Evolutionary conservation across 2,329 filamentous ascomycete genomes (phyloP).

Genomic region (Aureobasidium leucospermi): DNA sequence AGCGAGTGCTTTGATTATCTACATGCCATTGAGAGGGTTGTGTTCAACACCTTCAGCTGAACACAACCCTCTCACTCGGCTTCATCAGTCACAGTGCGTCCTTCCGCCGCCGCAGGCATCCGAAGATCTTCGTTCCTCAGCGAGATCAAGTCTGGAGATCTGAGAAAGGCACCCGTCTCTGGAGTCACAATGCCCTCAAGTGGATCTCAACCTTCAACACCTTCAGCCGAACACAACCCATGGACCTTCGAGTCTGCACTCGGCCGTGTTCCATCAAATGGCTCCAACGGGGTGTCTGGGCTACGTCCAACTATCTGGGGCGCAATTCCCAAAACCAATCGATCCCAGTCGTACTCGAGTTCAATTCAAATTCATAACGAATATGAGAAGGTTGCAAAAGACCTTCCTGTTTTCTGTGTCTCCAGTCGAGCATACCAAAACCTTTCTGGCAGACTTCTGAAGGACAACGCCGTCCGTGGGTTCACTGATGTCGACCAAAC

Average conservation of each 20-base stretch:
- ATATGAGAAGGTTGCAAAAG: slow-evolving; percentile 49
- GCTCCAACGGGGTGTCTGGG: slow-evolving; percentile 1
- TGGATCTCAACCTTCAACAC: slow-evolving; percentile 71
- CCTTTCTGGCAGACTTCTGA: slow-evolving; percentile 46
- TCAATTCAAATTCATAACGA: slow-evolving; percentile 26
- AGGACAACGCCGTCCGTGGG: slow-evolving; percentile 46
- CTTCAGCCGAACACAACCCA: slow-evolving; percentile 53
- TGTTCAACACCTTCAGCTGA: slow-evolving; percentile 64
- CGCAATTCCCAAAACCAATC: not conserved
- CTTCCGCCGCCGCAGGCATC: slow-evolving; percentile 47
- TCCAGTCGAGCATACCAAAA: slow-evolving; percentile 57
- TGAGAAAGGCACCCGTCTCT: slow-evolving; percentile 65
- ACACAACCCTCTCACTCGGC: slow-evolving; percentile 49
- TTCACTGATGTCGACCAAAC: slow-evolving; percentile 50
- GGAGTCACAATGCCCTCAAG: slow-evolving; percentile 45
- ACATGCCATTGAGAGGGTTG: slow-evolving; percentile 60
- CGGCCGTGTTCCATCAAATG: slow-evolving; percentile 38
- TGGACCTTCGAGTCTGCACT: slow-evolving; percentile 16
- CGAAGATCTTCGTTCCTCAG: slow-evolving; percentile 80
- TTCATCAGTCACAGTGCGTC: slow-evolving; percentile 45
- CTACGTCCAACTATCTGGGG: not conserved
- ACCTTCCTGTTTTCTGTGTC: slow-evolving; percentile 59
- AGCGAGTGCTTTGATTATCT: slow-evolving; percentile 68
- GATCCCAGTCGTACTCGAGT: not conserved
- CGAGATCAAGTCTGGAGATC: slow-evolving; percentile 61